These are phyloP conservation scores for Sclerotiophoma versabilis DNA, from an alignment of 2,329 filamentous ascomycete genomes.

Conservation along the genomic window DNA sequence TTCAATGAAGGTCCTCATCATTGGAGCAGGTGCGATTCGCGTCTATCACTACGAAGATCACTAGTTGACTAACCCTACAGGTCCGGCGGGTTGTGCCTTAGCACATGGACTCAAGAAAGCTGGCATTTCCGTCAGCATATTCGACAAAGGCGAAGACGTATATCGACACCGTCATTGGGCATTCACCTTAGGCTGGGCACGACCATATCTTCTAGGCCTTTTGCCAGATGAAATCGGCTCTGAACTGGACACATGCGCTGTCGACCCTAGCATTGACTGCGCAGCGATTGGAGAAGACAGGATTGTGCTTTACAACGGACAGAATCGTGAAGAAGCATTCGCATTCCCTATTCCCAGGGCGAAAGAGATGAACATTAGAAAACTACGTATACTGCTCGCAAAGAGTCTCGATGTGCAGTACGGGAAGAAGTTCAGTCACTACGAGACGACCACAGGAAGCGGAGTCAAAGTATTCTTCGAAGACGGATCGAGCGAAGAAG, in stretches of 20 bases:
- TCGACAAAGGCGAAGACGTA: conserved; percentile 40
- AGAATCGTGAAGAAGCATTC: conserved; percentile 44
- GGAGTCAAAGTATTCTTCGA: conserved; percentile 36
- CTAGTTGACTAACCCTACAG: conserved; percentile 29
- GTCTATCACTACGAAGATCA: neutral
- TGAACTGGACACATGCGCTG: conserved; percentile 40
- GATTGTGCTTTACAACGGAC: conserved; percentile 45
- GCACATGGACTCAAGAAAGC: conserved; percentile 53
- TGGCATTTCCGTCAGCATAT: conserved; percentile 36
- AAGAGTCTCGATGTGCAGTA: conserved; percentile 47
- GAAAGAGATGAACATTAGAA: conserved; percentile 44
- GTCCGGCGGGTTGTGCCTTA: conserved; percentile 52
- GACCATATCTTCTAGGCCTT: conserved; percentile 40
- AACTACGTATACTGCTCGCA: conserved; percentile 47
- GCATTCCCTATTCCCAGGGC: conserved; percentile 46
- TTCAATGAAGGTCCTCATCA: conserved; percentile 32
- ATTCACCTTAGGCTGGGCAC: conserved; percentile 48
- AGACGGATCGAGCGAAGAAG: conserved; percentile 33
- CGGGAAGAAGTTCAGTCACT: conserved; percentile 28
- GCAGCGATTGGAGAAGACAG: conserved; percentile 38
- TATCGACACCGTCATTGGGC: conserved; percentile 46
- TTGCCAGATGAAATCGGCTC: conserved; percentile 37
- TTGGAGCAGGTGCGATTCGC: conserved; percentile 30
- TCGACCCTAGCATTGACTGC: conserved; percentile 43
- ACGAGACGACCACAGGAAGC: conserved; percentile 26